phyloP scores from a whole-genome alignment of 306 rosid species.

The Ceratonia siliqua region DNA sequence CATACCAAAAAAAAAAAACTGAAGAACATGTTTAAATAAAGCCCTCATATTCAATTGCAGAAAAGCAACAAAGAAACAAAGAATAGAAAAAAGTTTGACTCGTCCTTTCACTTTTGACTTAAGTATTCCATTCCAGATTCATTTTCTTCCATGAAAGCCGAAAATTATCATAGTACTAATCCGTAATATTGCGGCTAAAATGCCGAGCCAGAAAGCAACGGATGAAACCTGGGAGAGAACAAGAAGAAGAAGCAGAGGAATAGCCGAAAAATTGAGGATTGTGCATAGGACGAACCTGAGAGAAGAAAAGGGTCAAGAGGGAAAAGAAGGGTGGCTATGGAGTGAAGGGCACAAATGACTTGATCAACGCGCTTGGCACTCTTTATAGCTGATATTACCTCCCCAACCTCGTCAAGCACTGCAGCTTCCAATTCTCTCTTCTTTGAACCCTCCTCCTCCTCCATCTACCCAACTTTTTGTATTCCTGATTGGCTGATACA shows the following conservation, averaged over 20 bases:
- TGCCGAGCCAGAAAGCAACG: not conserved
- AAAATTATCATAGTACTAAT: not conserved
- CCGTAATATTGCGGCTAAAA: not conserved
- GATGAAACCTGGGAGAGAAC: not conserved
- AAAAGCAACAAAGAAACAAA: not conserved
- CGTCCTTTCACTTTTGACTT: not conserved
- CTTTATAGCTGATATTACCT: slow-evolving; percentile 58
- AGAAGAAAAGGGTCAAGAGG: slow-evolving; percentile 64
- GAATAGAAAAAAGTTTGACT: not conserved
- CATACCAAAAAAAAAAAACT: not conserved
- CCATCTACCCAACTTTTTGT: slow-evolving; percentile 39
- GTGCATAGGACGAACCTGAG: slow-evolving; percentile 52
- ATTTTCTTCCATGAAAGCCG: not conserved
- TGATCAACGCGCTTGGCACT: slow-evolving; percentile 76
- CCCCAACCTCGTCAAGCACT: slow-evolving; percentile 53
- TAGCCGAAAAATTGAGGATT: not conserved
- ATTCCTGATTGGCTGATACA: not conserved
- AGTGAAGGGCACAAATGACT: slow-evolving; percentile 72
- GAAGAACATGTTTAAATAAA: not conserved
- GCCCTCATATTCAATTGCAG: not conserved
- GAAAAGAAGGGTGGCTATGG: slow-evolving; percentile 69
- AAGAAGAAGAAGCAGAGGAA: slow-evolving; percentile 14
- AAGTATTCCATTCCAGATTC: not conserved
- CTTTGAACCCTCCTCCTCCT: slow-evolving; percentile 42
- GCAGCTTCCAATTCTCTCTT: slow-evolving; percentile 52